Percentiles rank a stretch among this genome's conserved stretches.
Conservation (phyloP, 768 basidiomycete species). For the Kwoniella heveanensis region DNA sequence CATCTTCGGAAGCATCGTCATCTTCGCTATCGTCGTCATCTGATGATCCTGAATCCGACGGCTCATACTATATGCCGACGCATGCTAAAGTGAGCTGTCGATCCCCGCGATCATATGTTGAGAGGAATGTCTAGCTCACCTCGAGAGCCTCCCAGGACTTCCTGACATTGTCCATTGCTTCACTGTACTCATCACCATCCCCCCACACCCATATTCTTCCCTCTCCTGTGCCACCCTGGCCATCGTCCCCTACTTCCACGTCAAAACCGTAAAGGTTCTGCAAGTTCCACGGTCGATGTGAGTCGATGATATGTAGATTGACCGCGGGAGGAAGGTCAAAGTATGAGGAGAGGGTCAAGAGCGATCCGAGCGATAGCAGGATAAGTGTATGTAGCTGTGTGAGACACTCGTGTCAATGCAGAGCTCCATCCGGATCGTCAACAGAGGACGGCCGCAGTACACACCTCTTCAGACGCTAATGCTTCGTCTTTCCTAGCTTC, state of each 20-base stretch:
- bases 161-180: constrained; percentile 68
- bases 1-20: constrained; percentile 59
- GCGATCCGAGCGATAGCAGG: constrained; percentile 86
- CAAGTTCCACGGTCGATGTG: constrained; percentile 84
- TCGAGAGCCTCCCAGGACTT: constrained; percentile 82
- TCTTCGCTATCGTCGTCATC: constrained; percentile 58
- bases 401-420: too few species aligned
- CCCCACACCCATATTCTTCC: constrained; percentile 84
- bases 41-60: constrained; percentile 60
- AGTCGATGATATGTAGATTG: constrained; percentile 92
- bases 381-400: constrained; percentile 76
- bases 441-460: too few species aligned
- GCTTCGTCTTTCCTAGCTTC: constrained; percentile 69
- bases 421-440: too few species aligned
- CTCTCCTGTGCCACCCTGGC: constrained; percentile 31
- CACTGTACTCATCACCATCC: constrained; percentile 69
- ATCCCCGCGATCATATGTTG: not conserved
- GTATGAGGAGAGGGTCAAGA: constrained; percentile 74
- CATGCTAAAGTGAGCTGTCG: not conserved
- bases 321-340: constrained; percentile 57
- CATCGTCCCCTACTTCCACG: constrained; percentile 53
- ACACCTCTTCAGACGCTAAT: constrained; percentile 68
- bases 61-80: constrained; percentile 68
- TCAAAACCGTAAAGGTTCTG: constrained; percentile 71
- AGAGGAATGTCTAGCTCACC: constrained; percentile 58